Evolutionary conservation across 2,329 filamentous ascomycete genomes (phyloP).

Genomic region (Nannizzia gypsea): DNA sequence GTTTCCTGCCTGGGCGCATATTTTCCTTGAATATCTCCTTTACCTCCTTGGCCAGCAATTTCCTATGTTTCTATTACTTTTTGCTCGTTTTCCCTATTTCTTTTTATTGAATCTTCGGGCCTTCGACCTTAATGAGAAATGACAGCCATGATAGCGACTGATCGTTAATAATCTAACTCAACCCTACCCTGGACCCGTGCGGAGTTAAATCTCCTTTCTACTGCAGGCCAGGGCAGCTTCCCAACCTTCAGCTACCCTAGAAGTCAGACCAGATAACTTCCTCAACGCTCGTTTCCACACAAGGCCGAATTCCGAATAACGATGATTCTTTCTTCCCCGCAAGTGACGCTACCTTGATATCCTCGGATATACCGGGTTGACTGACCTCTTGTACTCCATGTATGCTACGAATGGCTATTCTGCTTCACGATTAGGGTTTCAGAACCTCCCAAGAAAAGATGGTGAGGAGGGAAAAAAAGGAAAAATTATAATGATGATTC

Average conservation of each 20-base stretch:
- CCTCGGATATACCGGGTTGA: not conserved
- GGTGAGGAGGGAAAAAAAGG: not conserved
- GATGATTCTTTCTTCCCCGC: not conserved
- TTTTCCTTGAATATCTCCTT: not conserved
- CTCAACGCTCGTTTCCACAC: not conserved
- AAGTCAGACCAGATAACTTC: not conserved
- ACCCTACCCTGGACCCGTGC: not conserved
- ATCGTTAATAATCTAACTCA: constrained; percentile 2
- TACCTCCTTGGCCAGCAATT: not conserved
- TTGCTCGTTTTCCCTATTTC: no score
- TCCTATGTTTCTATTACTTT: not conserved
- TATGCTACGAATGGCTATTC: constrained; percentile 1
- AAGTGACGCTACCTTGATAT: not conserved
- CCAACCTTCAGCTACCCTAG: not conserved
- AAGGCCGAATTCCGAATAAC: not conserved
- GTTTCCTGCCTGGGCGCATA: not conserved
- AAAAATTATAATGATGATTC: not conserved
- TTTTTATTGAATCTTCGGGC: not conserved
- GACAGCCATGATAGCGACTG: constrained; percentile 2
- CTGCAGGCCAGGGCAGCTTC: not conserved
- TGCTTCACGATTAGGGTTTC: constrained; percentile 2
- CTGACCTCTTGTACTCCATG: not conserved
- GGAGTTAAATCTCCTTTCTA: not conserved
- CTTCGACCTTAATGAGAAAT: constrained; percentile 2
- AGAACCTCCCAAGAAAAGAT: constrained; percentile 1